These are phyloP conservation scores for Boletus reticulatus DNA, from an alignment of 768 basidiomycete species.

Conservation along the genomic window DNA sequence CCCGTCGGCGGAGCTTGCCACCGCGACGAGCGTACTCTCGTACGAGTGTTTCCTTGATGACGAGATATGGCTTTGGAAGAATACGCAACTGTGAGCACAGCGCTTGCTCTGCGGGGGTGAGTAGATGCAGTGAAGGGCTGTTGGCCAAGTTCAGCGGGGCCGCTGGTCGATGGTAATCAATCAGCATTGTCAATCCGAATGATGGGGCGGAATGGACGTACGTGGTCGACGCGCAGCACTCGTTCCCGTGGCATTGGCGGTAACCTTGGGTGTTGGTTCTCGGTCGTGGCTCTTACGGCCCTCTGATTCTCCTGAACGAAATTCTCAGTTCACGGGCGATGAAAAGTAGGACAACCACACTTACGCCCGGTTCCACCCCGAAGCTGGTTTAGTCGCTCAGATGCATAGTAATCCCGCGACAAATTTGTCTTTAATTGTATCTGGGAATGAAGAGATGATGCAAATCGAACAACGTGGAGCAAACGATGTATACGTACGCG, in stretches of 20 bases:
- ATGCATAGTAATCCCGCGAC: conserved; percentile 53
- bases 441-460: conserved; percentile 32
- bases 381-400: conserved; percentile 50
- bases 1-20: conserved; percentile 82
- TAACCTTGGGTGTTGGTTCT: conserved; percentile 54
- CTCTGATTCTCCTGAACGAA: conserved; percentile 41
- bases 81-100: conserved; percentile 90
- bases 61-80: conserved; percentile 91
- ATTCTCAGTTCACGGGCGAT: neutral
- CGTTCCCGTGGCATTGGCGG: conserved; percentile 32
- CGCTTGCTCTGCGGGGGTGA: conserved; percentile 82
- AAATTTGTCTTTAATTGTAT: conserved; percentile 59
- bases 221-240: conserved; percentile 43
- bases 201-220: conserved; percentile 23
- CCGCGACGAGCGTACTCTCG: conserved; percentile 89
- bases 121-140: conserved; percentile 84
- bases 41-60: conserved; percentile 93
- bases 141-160: conserved; percentile 87
- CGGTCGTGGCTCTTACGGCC: conserved; percentile 60
- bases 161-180: conserved; percentile 27
- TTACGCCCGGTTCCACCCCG: conserved; percentile 49
- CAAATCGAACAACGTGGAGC: neutral
- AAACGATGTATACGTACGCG: conserved; percentile 48
- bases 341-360: conserved; percentile 36
- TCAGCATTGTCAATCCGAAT: neutral